A percentile compares a stretch with the other conserved stretches of the same genome.
phyloP scores from a whole-genome alignment of 2,329 filamentous ascomycete species.

The Teratosphaeriaceae sp. region DNA sequence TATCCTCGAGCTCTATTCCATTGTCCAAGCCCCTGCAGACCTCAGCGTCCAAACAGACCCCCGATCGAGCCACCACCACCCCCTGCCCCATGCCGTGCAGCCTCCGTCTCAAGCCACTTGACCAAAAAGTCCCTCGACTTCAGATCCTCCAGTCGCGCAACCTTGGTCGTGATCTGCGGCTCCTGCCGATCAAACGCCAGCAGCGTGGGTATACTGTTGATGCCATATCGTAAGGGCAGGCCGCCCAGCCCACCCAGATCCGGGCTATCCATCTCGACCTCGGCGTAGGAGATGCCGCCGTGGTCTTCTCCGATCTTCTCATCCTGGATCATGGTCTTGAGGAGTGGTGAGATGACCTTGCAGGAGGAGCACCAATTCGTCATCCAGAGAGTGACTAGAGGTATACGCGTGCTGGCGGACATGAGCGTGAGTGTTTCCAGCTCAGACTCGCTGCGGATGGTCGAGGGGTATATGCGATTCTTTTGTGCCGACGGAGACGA shows the following conservation, averaged over 20 bases:
- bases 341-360: conserved; percentile 35
- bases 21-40: neutral
- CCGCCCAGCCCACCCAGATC: conserved; percentile 34
- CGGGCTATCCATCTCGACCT: conserved; percentile 43
- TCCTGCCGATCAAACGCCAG: conserved; percentile 45
- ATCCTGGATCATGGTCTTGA: conserved; percentile 37
- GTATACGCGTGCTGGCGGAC: conserved; percentile 37
- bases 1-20: neutral
- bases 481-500: conserved; percentile 16
- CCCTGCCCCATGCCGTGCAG: conserved; percentile 38
- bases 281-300: conserved; percentile 41
- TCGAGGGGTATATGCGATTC: conserved; percentile 30
- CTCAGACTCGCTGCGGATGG: conserved; percentile 42
- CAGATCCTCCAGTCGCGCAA: conserved; percentile 40
- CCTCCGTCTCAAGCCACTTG: conserved; percentile 43
- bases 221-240: conserved; percentile 36
- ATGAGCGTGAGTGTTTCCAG: conserved; percentile 43
- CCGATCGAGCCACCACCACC: conserved; percentile 39
- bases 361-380: conserved; percentile 43
- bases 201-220: conserved; percentile 43
- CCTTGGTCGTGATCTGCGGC: conserved; percentile 41
- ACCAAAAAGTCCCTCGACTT: conserved; percentile 38
- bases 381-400: conserved; percentile 45
- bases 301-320: conserved; percentile 39
- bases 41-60: conserved; percentile 27